These are phyloP conservation scores for Diversispora epigaea DNA, from an alignment of 192 early-diverging fungal genomes.

Conservation along the genomic window DNA sequence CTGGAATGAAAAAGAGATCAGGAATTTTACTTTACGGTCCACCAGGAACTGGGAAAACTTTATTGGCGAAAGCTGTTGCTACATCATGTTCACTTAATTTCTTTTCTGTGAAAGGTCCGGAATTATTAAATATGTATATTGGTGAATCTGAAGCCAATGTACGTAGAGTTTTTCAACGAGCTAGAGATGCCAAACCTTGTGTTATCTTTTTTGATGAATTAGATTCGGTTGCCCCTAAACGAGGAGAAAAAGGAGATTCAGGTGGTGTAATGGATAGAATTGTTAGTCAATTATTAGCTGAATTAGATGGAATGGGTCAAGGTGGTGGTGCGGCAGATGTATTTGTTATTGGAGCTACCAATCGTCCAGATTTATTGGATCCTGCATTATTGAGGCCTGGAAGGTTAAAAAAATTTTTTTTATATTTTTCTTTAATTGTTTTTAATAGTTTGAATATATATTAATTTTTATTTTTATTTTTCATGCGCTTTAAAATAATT, in stretches of 20 bases:
- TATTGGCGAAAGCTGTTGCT: conserved; percentile 98
- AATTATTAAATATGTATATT: conserved; percentile 98
- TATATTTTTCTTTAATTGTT: too few species aligned
- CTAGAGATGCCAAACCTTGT: conserved; percentile 95
- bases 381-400: conserved; percentile 93
- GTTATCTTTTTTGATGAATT: conserved; percentile 99
- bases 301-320: conserved; percentile 90
- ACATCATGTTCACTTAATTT: conserved; percentile 98
- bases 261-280: conserved; percentile 99
- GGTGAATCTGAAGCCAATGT: conserved; percentile 99
- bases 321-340: conserved; percentile 67
- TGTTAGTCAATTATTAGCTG: conserved; percentile 93
- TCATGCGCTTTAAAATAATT: background rate
- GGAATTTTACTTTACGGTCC: conserved; percentile 96
- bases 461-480: too few species aligned
- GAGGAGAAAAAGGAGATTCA: conserved; percentile 96
- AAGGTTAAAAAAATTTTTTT: conserved; percentile 44
- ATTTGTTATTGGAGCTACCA: conserved; percentile 99
- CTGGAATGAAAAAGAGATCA: conserved; percentile 91
- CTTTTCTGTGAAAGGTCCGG: conserved; percentile 97
- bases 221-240: conserved; percentile 96
- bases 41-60: conserved; percentile 97
- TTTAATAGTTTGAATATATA: too few species aligned
- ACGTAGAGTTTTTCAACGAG: conserved; percentile 90
- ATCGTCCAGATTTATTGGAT: conserved; percentile 95